Evolutionary conservation across 169 alveolate genomes (phyloP), one percentile per base, ranked within the genome.

Genomic region (Plasmodium knowlesi): DNA sequence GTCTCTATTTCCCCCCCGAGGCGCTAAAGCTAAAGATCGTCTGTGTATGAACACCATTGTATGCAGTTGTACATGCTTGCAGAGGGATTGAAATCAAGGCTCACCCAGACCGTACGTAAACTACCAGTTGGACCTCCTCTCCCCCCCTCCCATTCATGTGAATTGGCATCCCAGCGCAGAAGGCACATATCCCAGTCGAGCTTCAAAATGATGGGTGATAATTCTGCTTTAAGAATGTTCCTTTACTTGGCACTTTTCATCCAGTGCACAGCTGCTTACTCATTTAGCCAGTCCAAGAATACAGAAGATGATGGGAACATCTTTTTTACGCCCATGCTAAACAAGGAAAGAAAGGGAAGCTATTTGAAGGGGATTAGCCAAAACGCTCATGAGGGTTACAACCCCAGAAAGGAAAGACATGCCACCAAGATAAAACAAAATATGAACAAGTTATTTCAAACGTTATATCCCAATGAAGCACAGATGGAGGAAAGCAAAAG

Each of bases 381-480:
- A 72, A 71, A 19, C 50, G 50, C 6, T 25, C 6, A 81, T 1
- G 50, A 71, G 32, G 19, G 32, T 53, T 53, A 12, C 41, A 83
- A 67, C 30, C 19, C 70, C 16, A 83, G 76, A 70, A 78, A 53
- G 28, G 88, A 78, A 41, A 88, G 46, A 43, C 39, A 67, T 88
- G 19, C 25, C 32, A 39, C 70, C 19, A 88, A 88, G 81, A 78
- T 78, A 28, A 76, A 80, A 43, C 78, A 61, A 80, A 78, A 88
- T 39, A 25, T 78, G 80, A 78, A 88, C 46, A 88, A 67, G 12
- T 78, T 88, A 34, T 78, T 43, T 72, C 78, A 72, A 19, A 78
- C 94, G 1, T 46, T 88, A 72, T 88, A 78, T 34, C 89, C 94
- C 1, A 78, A n/a, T 46, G 94, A 88, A 4, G 54, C 70, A 43